Evolutionary conservation across 805 yeast species (phyloP).

Genomic region (Martiniozyma abietophila): DNA sequence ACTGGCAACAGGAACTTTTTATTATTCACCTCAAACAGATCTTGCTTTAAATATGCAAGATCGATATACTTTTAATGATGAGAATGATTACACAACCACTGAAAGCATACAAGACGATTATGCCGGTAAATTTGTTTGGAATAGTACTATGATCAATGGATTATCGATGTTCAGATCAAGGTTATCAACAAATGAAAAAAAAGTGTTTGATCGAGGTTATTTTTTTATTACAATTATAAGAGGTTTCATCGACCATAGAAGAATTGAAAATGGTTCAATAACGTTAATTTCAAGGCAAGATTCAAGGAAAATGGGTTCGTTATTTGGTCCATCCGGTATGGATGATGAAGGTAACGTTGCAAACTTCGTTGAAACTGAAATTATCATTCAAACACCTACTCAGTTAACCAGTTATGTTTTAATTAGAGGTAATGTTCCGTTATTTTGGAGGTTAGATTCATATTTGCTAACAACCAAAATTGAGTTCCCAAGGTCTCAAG

Average conservation of each 20-base stretch:
- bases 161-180: constrained; percentile 37
- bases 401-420: constrained; percentile 33
- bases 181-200: constrained; percentile 31
- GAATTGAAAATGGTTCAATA: constrained; percentile 19
- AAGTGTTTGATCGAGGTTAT: constrained; percentile 35
- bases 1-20: constrained; percentile 38
- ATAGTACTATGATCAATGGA: constrained; percentile 36
- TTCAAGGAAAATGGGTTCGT: constrained; percentile 35
- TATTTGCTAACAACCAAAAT: constrained; percentile 36
- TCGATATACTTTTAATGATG: constrained; percentile 25
- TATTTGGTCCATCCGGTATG: constrained; percentile 50
- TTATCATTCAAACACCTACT: constrained; percentile 31
- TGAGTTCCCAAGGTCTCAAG: constrained; percentile 41
- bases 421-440: constrained; percentile 45
- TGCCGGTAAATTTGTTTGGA: constrained; percentile 43
- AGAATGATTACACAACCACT: constrained; percentile 9
- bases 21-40: constrained; percentile 39
- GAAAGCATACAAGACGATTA: constrained; percentile 28
- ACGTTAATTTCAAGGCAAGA: constrained; percentile 46
- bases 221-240: constrained; percentile 40
- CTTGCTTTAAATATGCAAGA: constrained; percentile 36
- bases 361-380: constrained; percentile 44
- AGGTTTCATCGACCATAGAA: constrained; percentile 38
- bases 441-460: constrained; percentile 43
- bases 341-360: constrained; percentile 58